phyloP scores from a whole-genome alignment of 208 protist genomes.

The Leishmania tarentolae region DNA sequence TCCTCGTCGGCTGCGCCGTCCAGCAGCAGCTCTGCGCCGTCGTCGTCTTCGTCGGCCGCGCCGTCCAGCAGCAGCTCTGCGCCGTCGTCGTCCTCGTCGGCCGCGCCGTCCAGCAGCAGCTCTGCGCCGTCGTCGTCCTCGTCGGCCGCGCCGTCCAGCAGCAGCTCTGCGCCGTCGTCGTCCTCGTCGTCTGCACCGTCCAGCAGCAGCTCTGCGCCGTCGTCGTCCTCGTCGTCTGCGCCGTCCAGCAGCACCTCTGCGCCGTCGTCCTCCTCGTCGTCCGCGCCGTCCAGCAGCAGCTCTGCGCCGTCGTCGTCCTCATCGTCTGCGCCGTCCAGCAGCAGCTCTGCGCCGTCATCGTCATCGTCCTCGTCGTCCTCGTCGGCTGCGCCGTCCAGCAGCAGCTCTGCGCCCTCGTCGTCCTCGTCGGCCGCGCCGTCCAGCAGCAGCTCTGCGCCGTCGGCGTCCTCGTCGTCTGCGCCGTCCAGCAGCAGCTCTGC shows the following conservation, averaged over 20 bases:
- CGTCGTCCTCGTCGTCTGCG: neutral
- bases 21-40: slow-evolving; percentile 1
- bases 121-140: neutral
- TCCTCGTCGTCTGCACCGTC: slow-evolving; percentile 1
- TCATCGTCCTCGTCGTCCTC: neutral
- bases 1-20: neutral
- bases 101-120: slow-evolving; percentile 1
- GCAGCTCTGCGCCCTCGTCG: neutral
- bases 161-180: neutral
- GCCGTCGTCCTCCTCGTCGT: neutral
- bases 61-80: slow-evolving; percentile 1
- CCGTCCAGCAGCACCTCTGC: neutral
- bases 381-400: neutral
- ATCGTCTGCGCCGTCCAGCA: neutral
- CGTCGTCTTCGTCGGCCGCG: neutral
- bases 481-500: neutral
- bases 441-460: neutral
- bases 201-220: neutral
- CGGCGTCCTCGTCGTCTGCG: neutral
- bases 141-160: neutral
- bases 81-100: neutral
- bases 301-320: neutral
- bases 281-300: neutral
- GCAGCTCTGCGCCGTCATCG: neutral
- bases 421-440: neutral